Evolutionary conservation across 768 basidiomycete species (phyloP).

Genomic region (Trametes maxima): DNA sequence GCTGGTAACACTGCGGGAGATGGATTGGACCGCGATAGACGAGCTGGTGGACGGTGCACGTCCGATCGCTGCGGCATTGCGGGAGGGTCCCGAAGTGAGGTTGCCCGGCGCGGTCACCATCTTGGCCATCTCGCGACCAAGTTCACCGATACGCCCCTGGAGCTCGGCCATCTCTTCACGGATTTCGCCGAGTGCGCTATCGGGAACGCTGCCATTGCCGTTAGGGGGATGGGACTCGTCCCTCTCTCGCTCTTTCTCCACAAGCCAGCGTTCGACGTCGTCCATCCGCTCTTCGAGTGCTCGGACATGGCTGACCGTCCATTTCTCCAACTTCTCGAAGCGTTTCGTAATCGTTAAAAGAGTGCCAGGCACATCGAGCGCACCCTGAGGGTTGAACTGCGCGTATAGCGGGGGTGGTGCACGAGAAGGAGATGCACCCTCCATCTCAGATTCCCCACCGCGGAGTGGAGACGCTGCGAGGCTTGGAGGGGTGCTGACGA

Average conservation of each 20-base stretch:
- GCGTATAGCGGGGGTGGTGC: slow-evolving; percentile 76
- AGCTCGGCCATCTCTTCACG: slow-evolving; percentile 73
- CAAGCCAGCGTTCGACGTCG: slow-evolving; percentile 88
- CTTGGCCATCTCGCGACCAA: slow-evolving; percentile 82
- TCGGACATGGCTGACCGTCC: slow-evolving; percentile 87
- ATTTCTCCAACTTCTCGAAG: slow-evolving; percentile 88
- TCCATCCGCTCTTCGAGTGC: slow-evolving; percentile 91
- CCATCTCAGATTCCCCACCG: slow-evolving; percentile 36
- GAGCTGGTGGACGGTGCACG: slow-evolving; percentile 51
- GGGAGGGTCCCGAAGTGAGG: slow-evolving; percentile 53
- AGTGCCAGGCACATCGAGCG: slow-evolving; percentile 74
- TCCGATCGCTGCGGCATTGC: slow-evolving; percentile 47
- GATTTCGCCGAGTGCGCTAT: slow-evolving; percentile 52
- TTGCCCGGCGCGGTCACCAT: slow-evolving; percentile 58
- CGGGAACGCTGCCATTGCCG: slow-evolving; percentile 30
- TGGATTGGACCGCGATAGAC: slow-evolving; percentile 44
- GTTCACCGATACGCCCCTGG: slow-evolving; percentile 70
- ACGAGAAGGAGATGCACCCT: slow-evolving; percentile 48
- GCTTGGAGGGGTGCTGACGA: slow-evolving; percentile 53
- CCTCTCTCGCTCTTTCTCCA: slow-evolving; percentile 78
- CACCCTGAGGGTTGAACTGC: slow-evolving; percentile 70
- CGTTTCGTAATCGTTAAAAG: slow-evolving; percentile 74
- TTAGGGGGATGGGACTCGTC: slow-evolving; percentile 32
- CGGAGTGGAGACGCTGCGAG: slow-evolving; percentile 70
- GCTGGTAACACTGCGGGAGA: slow-evolving; percentile 32